phyloP scores from a whole-genome alignment of 768 basidiomycete species.

The Pisolithus microcarpus region DNA sequence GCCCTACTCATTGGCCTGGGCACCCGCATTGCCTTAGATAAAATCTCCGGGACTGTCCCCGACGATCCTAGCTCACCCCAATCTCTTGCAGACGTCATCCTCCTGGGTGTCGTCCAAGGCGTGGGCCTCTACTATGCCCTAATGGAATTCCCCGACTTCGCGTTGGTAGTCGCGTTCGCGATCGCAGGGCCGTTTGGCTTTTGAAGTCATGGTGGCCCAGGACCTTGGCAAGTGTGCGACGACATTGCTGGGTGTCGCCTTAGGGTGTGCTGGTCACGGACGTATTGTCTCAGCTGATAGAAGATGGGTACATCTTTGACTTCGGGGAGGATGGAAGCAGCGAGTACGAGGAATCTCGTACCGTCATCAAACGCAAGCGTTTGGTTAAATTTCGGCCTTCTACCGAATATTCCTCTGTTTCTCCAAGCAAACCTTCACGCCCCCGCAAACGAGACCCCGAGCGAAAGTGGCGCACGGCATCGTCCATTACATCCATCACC shows the following conservation, averaged over 20 bases:
- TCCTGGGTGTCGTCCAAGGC: constrained; percentile 70
- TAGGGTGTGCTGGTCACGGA: constrained; percentile 70
- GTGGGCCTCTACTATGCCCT: constrained; percentile 64
- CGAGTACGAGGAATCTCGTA: constrained; percentile 7
- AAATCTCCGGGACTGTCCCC: constrained; percentile 36
- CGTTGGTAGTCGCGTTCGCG: constrained; percentile 48
- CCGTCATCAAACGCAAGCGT: constrained; percentile 28
- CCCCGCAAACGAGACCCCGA: constrained; percentile 23
- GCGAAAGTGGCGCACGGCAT: constrained; percentile 28
- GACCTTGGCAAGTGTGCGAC: constrained; percentile 51
- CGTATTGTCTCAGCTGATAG: constrained; percentile 58
- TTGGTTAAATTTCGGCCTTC: constrained; percentile 41
- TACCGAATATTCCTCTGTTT: constrained; percentile 26
- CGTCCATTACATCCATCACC: constrained; percentile 45
- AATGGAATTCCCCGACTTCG: constrained; percentile 45
- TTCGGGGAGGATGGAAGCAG: constrained; percentile 21
- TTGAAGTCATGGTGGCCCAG: constrained; percentile 52
- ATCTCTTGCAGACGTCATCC: constrained; percentile 51
- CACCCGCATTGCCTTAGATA: constrained; percentile 62
- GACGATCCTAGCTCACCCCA: constrained; percentile 25
- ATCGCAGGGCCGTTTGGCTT: constrained; percentile 55
- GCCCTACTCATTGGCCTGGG: constrained; percentile 71
- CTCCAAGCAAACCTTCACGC: constrained; percentile 17
- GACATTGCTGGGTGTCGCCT: constrained; percentile 57
- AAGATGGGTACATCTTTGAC: constrained; percentile 35